These are phyloP conservation scores for Ordospora colligata DNA, from an alignment of 371 early-diverging fungal species.

Conservation along the genomic window DNA sequence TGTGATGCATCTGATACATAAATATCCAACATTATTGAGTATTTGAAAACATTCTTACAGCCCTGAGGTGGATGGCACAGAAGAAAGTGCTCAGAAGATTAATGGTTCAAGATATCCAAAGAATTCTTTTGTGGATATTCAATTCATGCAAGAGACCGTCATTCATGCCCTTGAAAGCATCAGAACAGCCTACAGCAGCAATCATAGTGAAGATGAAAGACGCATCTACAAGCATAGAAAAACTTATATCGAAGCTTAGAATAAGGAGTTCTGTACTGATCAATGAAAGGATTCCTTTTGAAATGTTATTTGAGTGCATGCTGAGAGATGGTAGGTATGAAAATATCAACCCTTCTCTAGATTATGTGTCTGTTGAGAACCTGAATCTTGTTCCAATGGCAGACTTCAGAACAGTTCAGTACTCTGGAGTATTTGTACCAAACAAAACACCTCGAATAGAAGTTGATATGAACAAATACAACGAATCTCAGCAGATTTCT, in stretches of 20 bases:
- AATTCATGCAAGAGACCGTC: slow-evolving; percentile 8
- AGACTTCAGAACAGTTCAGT: slow-evolving; percentile 19
- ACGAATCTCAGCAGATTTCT: neutral
- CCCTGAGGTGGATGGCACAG: slow-evolving; percentile 4
- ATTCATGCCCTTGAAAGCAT: slow-evolving; percentile 9
- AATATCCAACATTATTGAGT: too few species aligned
- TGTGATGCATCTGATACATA: too few species aligned
- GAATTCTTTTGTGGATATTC: slow-evolving; percentile 29
- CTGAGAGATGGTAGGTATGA: slow-evolving; percentile 1
- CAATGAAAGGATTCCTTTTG: slow-evolving; percentile 20
- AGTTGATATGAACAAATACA: slow-evolving; percentile 15
- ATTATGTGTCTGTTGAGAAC: slow-evolving; percentile 10
- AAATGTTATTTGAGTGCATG: neutral
- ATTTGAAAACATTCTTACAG: too few species aligned
- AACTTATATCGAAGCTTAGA: neutral
- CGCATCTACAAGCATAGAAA: neutral
- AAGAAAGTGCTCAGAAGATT: neutral
- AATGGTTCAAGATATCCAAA: slow-evolving; percentile 36
- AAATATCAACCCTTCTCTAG: neutral
- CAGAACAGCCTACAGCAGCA: neutral
- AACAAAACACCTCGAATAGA: neutral
- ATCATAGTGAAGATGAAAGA: slow-evolving; percentile 3
- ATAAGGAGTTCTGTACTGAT: neutral
- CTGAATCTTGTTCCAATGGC: slow-evolving; percentile 1
- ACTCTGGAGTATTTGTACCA: slow-evolving; percentile 29